A percentile compares a stretch with the other conserved stretches of the same genome.
Conservation (phyloP, 2,329 filamentous ascomycete genomes). For the Coniochaeta ligniaria region DNA sequence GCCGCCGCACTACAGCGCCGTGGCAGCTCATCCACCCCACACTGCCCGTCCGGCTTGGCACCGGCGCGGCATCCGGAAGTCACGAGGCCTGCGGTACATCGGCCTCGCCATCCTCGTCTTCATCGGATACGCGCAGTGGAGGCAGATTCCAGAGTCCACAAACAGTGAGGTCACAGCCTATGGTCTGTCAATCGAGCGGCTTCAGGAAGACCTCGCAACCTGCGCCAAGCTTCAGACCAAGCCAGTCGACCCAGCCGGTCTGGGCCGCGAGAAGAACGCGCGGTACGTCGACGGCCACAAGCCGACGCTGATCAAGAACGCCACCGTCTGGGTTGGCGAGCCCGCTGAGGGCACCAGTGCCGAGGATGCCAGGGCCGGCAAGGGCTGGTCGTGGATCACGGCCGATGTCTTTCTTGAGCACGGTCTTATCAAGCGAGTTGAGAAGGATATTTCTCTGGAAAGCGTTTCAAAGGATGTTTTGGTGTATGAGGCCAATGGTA, state of each 20-base stretch:
- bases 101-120: conserved; percentile 41
- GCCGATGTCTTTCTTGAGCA: conserved; percentile 55
- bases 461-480: conserved; percentile 38
- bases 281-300: conserved; percentile 51
- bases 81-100: conserved; percentile 34
- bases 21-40: conserved; percentile 8
- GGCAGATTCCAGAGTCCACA: conserved; percentile 20
- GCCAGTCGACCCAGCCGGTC: conserved; percentile 47
- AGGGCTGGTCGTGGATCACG: conserved; percentile 51
- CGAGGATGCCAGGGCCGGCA: conserved; percentile 48
- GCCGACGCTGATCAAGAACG: conserved; percentile 58
- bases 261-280: conserved; percentile 51
- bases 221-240: conserved; percentile 48
- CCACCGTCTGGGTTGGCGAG: conserved; percentile 60
- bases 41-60: conserved; percentile 13
- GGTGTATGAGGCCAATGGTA: conserved; percentile 51
- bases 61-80: conserved; percentile 29
- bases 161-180: conserved; percentile 15
- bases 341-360: conserved; percentile 41
- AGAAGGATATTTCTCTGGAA: conserved; percentile 30
- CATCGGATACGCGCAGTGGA: conserved; percentile 37
- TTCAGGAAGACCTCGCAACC: conserved; percentile 45
- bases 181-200: conserved; percentile 41
- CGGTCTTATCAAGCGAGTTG: conserved; percentile 53
- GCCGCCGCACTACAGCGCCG: conserved; percentile 33